Evolutionary conservation across 495 filamentous ascomycete genomes (phyloP), one percentile per base, ranked within the genome.

Genomic region (Astrothelium macrocarpum): DNA sequence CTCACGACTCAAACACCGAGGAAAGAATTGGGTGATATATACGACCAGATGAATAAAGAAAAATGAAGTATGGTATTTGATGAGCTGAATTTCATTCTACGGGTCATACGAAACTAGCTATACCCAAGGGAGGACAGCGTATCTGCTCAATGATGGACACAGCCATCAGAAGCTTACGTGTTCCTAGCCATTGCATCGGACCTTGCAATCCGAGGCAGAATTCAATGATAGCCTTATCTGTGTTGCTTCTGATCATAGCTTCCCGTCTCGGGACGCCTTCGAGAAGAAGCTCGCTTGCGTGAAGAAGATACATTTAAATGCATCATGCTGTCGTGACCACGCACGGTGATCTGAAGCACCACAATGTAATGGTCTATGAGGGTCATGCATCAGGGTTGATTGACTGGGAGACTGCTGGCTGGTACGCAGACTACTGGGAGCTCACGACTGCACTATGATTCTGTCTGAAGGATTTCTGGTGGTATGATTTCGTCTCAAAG

Each of bases 1-100:
- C 59, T 73, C 11, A 75, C 76, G 70, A 76, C 73, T 59, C 71
- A 72, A 14, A 23, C 76, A 26, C 72, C 73, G 23, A 70, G 71
- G 23, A 61, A 63, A 63, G 71, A 72, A 56, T 56, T 76, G 45
- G 71, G 69, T 28, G 66, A 71, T 62, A 64, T 66, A 4, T 73
- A 73, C 59, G 61, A 72, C 60, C 32, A 61, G 59, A 62, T 73
- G 28, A 68, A 59, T 53, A 45, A 62, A 59, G 42, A 73, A 59
- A 70, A 71, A 9, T 62, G 49, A 7, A 59, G 61, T 23, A 61
- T 23, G 32, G 42, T 56, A 23, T 61, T 53, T 26, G n/a, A 25
- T 16, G 61, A 64, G 45, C 61, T 67, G 28, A 39, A 67, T 20
- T 53, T 20, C 18, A 64, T 67, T 26, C 43, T 67, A 45, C 16